Base-by-base conservation (phyloP, 2,329 filamentous ascomycete species). In the Cladosporium velox region DNA sequence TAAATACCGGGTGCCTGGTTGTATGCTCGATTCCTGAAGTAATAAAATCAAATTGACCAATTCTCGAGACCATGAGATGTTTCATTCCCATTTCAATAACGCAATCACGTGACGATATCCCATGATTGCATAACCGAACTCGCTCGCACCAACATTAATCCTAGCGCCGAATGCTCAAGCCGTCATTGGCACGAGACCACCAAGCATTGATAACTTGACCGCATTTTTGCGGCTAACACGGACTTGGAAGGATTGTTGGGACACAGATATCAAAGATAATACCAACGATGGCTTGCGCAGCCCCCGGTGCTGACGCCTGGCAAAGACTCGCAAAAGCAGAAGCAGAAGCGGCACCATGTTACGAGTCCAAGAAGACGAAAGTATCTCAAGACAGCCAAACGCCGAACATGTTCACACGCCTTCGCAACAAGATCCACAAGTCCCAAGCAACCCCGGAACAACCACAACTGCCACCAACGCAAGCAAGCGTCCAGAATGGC, bases 271-370 rank as follows among this genome's bases (percentile, higher is more conserved):
- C 54, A 41, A 34, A 41, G 24, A 35, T 18, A 24, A 28, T 18
- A 38, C 10, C 11, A 14, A 38, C 18, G 15, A 64, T 64, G 61
- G 61, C 61, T 28, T 64, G 61, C n/a, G 61, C 61, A 47, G 61
- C 61, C 3, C 61, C 61, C 3, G 38, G 61, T 11, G 61, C 61
- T 15, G 51, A 64, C 35, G 61, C 61, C 32, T 64, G 61, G 61
- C 51, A 57, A n/a, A 57, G 28, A 47, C 61, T 64, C 51, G 61
- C 61, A 3, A 26, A 11, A 44, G 5, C n/a, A 57, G 34, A 64
- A 34, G 61, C 61, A n/a, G 49, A 41, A 44, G 30, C 30, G 30
- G 7, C 6, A 32, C 24, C 61, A 64, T 64, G 61, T 54, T 51
- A 30, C 24, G 26, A 47, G 15, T 28, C 38, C 35, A 59, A 12